Percentiles rank a stretch among this genome's conserved stretches.
Conservation (phyloP, 2,329 filamentous ascomycete species). For the Arthroderma sp. region DNA sequence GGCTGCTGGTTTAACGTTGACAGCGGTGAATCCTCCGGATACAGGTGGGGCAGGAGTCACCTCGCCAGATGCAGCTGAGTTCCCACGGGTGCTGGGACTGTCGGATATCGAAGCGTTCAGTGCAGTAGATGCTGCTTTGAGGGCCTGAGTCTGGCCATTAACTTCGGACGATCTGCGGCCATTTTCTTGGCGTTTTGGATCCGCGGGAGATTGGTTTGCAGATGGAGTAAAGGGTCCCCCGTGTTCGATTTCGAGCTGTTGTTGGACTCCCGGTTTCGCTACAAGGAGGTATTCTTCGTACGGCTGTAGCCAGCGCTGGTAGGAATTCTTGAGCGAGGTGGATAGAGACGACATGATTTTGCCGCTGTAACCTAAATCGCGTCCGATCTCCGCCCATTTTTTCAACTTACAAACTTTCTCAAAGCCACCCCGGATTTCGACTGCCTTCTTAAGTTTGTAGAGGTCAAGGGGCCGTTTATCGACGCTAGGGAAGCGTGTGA, state of each 20-base stretch:
- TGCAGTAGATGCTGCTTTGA: conserved; percentile 40
- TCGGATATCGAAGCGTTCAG: conserved; percentile 43
- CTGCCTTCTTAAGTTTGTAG: conserved; percentile 91
- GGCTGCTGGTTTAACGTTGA: conserved; percentile 45
- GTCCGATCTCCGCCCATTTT: conserved; percentile 97
- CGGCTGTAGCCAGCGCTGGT: conserved; percentile 89
- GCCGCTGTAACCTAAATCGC: conserved; percentile 91
- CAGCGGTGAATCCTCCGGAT: conserved; percentile 52
- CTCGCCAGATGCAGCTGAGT: conserved; percentile 22
- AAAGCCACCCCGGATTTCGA: conserved; percentile 87
- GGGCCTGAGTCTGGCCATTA: conserved; percentile 54
- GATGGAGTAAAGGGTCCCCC: conserved; percentile 77
- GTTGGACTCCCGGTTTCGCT: conserved; percentile 91
- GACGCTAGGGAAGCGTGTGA: conserved; percentile 88
- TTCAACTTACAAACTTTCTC: conserved; percentile 94
- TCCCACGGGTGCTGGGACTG: conserved; percentile 19
- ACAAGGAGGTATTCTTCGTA: conserved; percentile 89
- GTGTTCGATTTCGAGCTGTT: conserved; percentile 85
- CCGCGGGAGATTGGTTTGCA: conserved; percentile 62
- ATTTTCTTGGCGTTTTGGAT: conserved; percentile 25
- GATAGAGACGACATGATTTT: conserved; percentile 99
- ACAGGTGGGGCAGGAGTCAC: conserved; percentile 26
- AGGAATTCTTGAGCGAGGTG: conserved; percentile 95
- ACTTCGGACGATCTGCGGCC: conserved; percentile 36
- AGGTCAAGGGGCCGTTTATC: conserved; percentile 95